Evolutionary conservation across 805 yeast species (phyloP).

Genomic region (Kazachstania martiniae): DNA sequence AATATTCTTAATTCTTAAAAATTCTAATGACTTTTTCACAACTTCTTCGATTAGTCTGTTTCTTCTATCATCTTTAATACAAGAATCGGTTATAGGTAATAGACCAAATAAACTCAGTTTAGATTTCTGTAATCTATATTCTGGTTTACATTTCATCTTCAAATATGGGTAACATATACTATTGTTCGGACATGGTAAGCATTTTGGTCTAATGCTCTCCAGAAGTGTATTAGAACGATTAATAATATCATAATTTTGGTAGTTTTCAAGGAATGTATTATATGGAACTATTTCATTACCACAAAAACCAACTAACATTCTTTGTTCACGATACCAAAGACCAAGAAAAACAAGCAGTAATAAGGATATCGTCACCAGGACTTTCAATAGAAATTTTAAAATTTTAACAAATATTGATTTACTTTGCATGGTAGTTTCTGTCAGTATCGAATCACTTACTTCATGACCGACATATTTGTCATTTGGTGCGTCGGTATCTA

Average conservation of each 20-base stretch:
- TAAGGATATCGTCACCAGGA: too few relatives aligned
- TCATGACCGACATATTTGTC: too few relatives aligned
- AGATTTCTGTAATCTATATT: conserved; percentile 37
- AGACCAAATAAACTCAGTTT: conserved; percentile 34
- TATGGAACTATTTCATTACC: conserved; percentile 40
- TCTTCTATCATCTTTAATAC: conserved; percentile 66
- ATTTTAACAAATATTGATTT: too few relatives aligned
- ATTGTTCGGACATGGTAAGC: conserved; percentile 73
- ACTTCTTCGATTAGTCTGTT: conserved; percentile 57
- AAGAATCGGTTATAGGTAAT: conserved; percentile 50
- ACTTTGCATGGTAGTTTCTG: too few relatives aligned
- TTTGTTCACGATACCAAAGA: conserved; percentile 57
- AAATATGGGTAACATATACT: conserved; percentile 60
- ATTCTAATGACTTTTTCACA: conserved; percentile 52
- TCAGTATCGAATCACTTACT: too few relatives aligned
- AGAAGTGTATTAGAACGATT: too few relatives aligned
- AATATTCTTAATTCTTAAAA: conserved; percentile 62
- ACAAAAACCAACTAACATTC: conserved; percentile 60
- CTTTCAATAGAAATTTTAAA: conserved; percentile 25
- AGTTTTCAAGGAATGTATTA: conserved; percentile 24
- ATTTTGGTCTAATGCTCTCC: conserved; percentile 43
- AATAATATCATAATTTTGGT: conserved; percentile 30
- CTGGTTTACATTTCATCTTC: conserved; percentile 60
- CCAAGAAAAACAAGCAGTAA: conserved; percentile 30
- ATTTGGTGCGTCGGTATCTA: too few relatives aligned